These are phyloP conservation scores for Trichoderma reesei DNA, from an alignment of 495 filamentous ascomycete genomes.

Conservation along the genomic window DNA sequence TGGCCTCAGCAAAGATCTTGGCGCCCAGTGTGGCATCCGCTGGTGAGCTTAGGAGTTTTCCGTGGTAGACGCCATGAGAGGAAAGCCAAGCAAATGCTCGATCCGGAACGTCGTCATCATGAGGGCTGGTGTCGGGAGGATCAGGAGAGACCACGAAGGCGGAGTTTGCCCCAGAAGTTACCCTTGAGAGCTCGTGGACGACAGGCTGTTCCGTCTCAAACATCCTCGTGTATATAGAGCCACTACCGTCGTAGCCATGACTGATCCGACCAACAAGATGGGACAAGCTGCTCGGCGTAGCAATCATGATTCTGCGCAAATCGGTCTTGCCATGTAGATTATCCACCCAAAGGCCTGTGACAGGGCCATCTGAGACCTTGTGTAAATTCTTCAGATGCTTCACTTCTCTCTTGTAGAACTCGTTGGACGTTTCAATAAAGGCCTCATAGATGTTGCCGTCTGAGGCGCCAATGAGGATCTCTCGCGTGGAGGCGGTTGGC, in stretches of 20 bases:
- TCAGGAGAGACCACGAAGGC: slow-evolving; percentile 69
- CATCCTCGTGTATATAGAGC: slow-evolving; percentile 71
- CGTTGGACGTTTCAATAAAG: slow-evolving; percentile 86
- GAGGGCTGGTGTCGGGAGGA: slow-evolving; percentile 33
- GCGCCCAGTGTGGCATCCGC: slow-evolving; percentile 48
- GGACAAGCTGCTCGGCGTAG: slow-evolving; percentile 62
- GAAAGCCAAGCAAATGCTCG: slow-evolving; percentile 85
- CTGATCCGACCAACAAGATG: slow-evolving; percentile 72
- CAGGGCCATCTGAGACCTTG: slow-evolving; percentile 63
- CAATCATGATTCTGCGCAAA: slow-evolving; percentile 62
- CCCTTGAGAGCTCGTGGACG: slow-evolving; percentile 53
- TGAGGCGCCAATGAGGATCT: slow-evolving; percentile 85
- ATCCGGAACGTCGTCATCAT: slow-evolving; percentile 40
- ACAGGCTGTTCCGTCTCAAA: slow-evolving; percentile 79
- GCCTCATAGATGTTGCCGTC: slow-evolving; percentile 93
- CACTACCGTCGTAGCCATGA: slow-evolving; percentile 67
- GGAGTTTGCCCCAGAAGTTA: slow-evolving; percentile 49
- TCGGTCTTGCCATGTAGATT: slow-evolving; percentile 55
- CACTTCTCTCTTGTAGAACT: slow-evolving; percentile 92
- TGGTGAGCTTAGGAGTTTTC: slow-evolving; percentile 51
- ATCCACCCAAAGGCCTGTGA: slow-evolving; percentile 79
- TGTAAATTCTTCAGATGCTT: slow-evolving; percentile 77
- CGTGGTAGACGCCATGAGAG: slow-evolving; percentile 79
- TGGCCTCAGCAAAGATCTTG: slow-evolving; percentile 59
- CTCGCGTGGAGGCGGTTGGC: slow-evolving; percentile 88